phyloP scores from a whole-genome alignment of 805 yeast genomes.

The Spathaspora girioi region DNA sequence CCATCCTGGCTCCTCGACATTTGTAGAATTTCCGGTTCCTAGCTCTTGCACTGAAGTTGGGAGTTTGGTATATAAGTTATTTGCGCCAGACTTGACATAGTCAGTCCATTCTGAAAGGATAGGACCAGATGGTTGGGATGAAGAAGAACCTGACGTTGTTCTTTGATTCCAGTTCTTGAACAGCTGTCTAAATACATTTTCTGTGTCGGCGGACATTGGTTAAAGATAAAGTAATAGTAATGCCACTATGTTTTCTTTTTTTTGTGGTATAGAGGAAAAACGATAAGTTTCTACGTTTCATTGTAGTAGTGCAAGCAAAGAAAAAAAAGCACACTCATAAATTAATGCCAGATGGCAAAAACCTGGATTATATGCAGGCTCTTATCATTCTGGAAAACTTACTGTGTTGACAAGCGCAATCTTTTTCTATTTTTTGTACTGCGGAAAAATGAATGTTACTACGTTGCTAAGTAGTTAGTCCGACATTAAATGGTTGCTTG shows the following conservation, averaged over 20 bases:
- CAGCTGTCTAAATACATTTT: conserved; percentile 31
- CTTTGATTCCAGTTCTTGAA: conserved; percentile 27
- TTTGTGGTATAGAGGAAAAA: too few relatives aligned
- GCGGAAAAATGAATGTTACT: background rate
- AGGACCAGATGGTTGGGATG: conserved; percentile 14
- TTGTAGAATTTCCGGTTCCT: conserved; percentile 29
- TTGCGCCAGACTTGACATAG: conserved; percentile 40
- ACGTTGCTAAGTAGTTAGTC: background rate
- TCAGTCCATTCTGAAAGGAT: conserved; percentile 41
- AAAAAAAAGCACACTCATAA: background rate
- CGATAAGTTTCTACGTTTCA: too few relatives aligned
- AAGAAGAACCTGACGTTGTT: conserved; percentile 1
- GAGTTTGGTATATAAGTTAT: conserved; percentile 58
- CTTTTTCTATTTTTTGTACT: background rate
- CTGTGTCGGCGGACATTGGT: conserved; percentile 21
- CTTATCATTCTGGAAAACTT: background rate
- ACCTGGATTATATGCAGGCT: background rate
- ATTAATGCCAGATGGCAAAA: background rate
- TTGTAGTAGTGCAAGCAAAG: too few relatives aligned
- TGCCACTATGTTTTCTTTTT: background rate
- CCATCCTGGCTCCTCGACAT: conserved; percentile 69
- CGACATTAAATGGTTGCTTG: background rate
- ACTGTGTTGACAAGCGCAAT: background rate
- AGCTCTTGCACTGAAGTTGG: conserved; percentile 40
- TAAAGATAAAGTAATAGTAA: background rate